Evolutionary conservation across 345 rosid genomes (phyloP), one percentile per base, ranked within the genome.

Genomic region (Ceriops decandra): DNA sequence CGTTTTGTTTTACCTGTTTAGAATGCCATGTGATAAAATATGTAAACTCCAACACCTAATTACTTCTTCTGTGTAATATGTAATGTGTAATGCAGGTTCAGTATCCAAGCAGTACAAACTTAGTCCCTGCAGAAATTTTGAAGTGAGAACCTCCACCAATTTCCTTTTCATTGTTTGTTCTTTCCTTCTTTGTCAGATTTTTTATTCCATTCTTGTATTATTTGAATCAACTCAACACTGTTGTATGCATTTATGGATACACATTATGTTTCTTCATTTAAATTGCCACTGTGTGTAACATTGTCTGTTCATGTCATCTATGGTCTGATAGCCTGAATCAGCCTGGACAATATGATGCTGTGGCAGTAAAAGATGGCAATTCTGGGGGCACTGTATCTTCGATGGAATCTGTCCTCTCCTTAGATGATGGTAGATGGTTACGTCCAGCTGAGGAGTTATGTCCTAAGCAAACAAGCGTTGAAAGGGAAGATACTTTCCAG

Each of bases 371-470:
- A 68, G 85, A 81, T 11, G 76, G 70, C 72, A 78, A 80, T 75
- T 66, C 77, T 69, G 85, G 78, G 66, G 79, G 70, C 9, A 63
- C 54, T 59, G 57, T 69, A 68, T 78, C 89, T 38, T 64, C 84
- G 5, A 86, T 90, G 93, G 87, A 95, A 57, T 87, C 97, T 7
- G 89, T 95, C 54, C 93, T 95, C 70, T 88, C 97, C 64, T 84
- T 95, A 72, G 96, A 95, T 80, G 97, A 91, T 82, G 98, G 96
- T 68, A 85, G 83, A 82, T 90, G 99, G 95, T 79, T 73, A 57
- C 77, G 16, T 60, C 83, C 85, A 62, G 71, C 76, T 2, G 88
- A 87, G 82, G 87, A 80, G 21, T 63, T 79, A 33, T 57, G 31
- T 16, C 59, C 31, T 24, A 16, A 21, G 59, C 59, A 0, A 56